Percentiles rank a stretch among this genome's conserved stretches.
phyloP scores from a whole-genome alignment of 1,284 basidiomycete genomes.

The Puccinia triticina region DNA sequence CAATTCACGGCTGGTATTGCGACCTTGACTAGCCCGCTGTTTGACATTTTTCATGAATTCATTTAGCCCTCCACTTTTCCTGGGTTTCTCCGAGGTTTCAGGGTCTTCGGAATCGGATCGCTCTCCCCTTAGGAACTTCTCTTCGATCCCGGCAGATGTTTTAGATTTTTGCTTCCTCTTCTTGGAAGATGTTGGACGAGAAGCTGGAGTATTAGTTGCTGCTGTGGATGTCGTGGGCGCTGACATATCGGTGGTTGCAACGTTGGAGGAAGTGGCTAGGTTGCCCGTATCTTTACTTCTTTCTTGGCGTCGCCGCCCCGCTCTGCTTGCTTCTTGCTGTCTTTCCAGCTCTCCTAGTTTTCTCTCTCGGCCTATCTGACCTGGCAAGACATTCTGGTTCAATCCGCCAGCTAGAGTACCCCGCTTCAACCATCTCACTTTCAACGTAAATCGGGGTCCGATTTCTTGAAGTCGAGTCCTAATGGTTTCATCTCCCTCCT shows the following conservation, averaged over 20 bases:
- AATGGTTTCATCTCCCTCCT: conserved; percentile 54
- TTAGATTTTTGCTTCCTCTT: conserved; percentile 41
- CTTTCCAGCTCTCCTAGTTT: conserved; percentile 44
- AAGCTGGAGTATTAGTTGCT: not conserved
- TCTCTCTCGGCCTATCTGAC: conserved; percentile 35
- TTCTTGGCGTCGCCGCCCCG: conserved; percentile 20
- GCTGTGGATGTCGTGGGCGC: not conserved
- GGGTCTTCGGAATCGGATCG: conserved; percentile 50
- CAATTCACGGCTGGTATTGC: conserved; percentile 42
- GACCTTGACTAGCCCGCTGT: conserved; percentile 17
- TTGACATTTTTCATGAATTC: conserved; percentile 48
- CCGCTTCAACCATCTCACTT: conserved; percentile 84
- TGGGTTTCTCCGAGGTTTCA: conserved; percentile 41
- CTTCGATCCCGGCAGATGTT: conserved; percentile 43
- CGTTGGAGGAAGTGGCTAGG: not conserved
- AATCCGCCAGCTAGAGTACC: conserved; percentile 62
- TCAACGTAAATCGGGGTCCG: conserved; percentile 94
- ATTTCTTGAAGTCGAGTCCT: conserved; percentile 96
- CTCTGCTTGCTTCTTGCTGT: conserved; percentile 44
- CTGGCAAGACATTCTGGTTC: conserved; percentile 41
- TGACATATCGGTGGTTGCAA: not conserved
- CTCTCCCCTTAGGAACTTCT: conserved; percentile 42
- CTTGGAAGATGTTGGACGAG: not conserved
- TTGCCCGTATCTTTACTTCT: not conserved
- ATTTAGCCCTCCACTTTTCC: conserved; percentile 39